phyloP scores from a whole-genome alignment of 2,329 filamentous ascomycete species.

The Scleromitrula shiraiana region DNA sequence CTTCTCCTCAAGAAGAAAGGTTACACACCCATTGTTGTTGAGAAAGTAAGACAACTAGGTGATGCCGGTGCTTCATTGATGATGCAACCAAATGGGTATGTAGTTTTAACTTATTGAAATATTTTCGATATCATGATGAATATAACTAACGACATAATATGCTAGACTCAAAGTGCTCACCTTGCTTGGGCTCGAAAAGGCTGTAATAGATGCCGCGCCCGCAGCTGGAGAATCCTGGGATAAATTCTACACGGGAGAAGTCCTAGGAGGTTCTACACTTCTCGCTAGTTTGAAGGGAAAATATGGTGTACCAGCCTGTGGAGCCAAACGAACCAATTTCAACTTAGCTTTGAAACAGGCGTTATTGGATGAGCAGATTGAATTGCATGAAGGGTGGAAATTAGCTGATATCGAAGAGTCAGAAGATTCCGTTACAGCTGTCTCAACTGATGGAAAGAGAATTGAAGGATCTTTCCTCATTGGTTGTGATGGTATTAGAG shows the following conservation, averaged over 20 bases:
- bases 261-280: not conserved
- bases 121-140: not conserved
- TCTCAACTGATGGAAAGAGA: slow-evolving; percentile 4
- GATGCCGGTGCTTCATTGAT: slow-evolving; percentile 7
- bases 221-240: not conserved
- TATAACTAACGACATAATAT: not conserved
- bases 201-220: not conserved
- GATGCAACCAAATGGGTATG: slow-evolving; percentile 10
- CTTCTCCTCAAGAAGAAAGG: slow-evolving; percentile 13
- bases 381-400: slow-evolving; percentile 9
- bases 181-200: not conserved
- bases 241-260: not conserved
- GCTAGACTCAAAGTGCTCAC: slow-evolving; percentile 9
- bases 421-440: not conserved
- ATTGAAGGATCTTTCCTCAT: slow-evolving; percentile 10
- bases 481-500: slow-evolving; percentile 14
- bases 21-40: slow-evolving; percentile 12
- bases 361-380: not conserved
- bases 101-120: too few relatives aligned
- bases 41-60: slow-evolving; percentile 7
- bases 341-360: slow-evolving; percentile 7
- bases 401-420: slow-evolving; percentile 5
- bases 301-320: slow-evolving; percentile 11
- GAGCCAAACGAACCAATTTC: slow-evolving; percentile 3
- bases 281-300: not conserved